Evolutionary conservation across 2,329 filamentous ascomycete species (phyloP), one percentile per base, ranked within the genome.

Genomic region (Colletotrichum coccodes): DNA sequence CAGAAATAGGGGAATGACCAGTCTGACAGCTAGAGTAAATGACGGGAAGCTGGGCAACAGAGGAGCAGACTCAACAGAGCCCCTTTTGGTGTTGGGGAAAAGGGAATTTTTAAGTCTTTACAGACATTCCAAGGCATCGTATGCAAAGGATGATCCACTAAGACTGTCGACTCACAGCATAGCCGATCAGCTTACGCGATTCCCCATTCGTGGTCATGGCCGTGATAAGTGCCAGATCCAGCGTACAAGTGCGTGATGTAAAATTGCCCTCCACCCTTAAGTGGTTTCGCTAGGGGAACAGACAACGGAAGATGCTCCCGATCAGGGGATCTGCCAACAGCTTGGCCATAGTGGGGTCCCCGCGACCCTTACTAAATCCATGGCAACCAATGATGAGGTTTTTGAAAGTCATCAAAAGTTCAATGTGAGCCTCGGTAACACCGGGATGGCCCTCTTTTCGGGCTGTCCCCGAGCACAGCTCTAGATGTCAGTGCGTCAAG

Each of bases 331-430:
- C n/a, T 65, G 47, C 47, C 47, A 34, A 53, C 26, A n/a, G 47
- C 38, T 36, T 53, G 18, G 12, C 32, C 28, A 14, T n/a, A 47
- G 38, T 53, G 54, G 54, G 61, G 32, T 49, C 26, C 18, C 32
- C n/a, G n/a, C 44, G 32, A 58, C 46, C 59, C 44, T 30, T 62
- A 44, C 34, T n/a, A 8, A 26, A 18, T 18, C 30, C 23, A 42
- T 34, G 42, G 12, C 34, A 26, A 34, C 65, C 54, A 60, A 65
- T 64, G 16, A 21, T 3, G 6, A 26, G 5, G 28, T 26, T 26
- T 47, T 56, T 21, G 40, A 64, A 68, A 60, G 65, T 65, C 53
- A 64, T 64, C 54, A 60, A 49, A 12, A 38, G 23, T 23, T 5
- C 54, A 38, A n/a, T 16, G 23, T 23, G 36, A 50, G 28, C 54